Base-by-base conservation (phyloP, 352 stramenopile genomes). In the Phytopythium sindhum region DNA sequence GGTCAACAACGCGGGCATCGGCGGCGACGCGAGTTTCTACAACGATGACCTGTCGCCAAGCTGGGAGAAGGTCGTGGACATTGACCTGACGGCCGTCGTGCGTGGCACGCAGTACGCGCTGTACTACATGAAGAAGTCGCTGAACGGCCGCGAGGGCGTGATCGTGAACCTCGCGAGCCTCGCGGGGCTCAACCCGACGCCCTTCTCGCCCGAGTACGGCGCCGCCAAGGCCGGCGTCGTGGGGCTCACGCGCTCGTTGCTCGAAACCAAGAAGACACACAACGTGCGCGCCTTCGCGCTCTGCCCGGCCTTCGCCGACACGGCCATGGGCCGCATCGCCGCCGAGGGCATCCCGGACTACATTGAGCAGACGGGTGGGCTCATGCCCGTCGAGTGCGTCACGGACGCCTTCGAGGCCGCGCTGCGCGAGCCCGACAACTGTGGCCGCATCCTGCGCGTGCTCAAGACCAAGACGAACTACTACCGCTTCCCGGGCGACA, bases 1-100 rank as follows among this genome's bases (percentile, higher is more conserved):
- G 39, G 80, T 86, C 3, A 94, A 94, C 71, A 94, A 94, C 64
- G 86, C 86, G 5, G 86, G 86, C n/a, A 93, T 94, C 35, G 77
- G 72, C 2, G 77, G 80, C 7, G 67, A 90, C 51, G 73, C 80
- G 64, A 70, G 64, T 15, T 90, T 81, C 62, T 88, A 73, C 61
- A 64, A 70, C 45, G 65, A 79, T 8, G 69, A 74, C 52, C 60
- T 71, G 24, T 60, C 74, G 24, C 65, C 61, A 28, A 56, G 55
- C 35, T 88, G 79, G 79, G 73, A 81, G 41, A 65, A 61, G 12
- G 73, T 86, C 17, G 68, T 88, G 51, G 65, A 66, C 26, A 86
- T 88, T 35, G 78, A 88, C 51, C 60, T 85, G 15, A 86, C 66
- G 19, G 68, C 79, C 11, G 65, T 88, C 45, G 67, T 77, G 51